Percentiles rank a stretch among this genome's conserved stretches.
Evolutionary conservation across 176 grass and related monocot species (phyloP).

Genomic region (Phragmites australis): DNA sequence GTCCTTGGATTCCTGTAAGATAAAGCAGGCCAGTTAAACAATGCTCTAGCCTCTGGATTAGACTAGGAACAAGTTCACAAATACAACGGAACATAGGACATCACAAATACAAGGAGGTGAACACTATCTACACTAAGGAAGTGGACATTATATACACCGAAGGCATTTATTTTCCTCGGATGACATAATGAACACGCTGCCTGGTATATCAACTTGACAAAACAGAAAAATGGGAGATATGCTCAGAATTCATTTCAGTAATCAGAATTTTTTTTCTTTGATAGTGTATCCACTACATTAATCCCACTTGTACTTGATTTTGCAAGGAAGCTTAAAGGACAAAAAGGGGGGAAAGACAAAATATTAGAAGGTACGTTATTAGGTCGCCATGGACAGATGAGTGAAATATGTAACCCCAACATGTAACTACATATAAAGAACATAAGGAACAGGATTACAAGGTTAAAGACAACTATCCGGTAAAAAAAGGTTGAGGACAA

Average conservation of each 20-base stretch:
- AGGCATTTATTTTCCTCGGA: background rate
- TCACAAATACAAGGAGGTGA: background rate
- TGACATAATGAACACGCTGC: background rate
- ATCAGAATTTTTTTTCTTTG: background rate
- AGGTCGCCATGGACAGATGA: too few relatives aligned
- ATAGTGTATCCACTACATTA: background rate
- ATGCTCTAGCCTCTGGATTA: background rate
- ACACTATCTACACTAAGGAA: background rate
- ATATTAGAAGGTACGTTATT: too few relatives aligned
- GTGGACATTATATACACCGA: background rate
- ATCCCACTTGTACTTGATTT: background rate
- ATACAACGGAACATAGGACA: background rate
- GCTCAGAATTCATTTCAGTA: background rate
- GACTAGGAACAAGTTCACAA: background rate
- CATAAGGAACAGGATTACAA: too few relatives aligned
- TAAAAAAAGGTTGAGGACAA: too few relatives aligned
- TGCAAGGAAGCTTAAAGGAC: background rate
- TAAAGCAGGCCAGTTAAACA: background rate
- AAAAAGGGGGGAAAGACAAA: too few relatives aligned
- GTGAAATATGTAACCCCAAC: too few relatives aligned
- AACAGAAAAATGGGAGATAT: background rate
- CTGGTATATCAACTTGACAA: background rate
- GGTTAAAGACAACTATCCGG: too few relatives aligned
- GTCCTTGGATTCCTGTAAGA: slow-evolving; percentile 73
- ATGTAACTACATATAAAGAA: too few relatives aligned